Conservation (phyloP, 2,329 filamentous ascomycete genomes). For the Penicillium psychrosexuale region DNA sequence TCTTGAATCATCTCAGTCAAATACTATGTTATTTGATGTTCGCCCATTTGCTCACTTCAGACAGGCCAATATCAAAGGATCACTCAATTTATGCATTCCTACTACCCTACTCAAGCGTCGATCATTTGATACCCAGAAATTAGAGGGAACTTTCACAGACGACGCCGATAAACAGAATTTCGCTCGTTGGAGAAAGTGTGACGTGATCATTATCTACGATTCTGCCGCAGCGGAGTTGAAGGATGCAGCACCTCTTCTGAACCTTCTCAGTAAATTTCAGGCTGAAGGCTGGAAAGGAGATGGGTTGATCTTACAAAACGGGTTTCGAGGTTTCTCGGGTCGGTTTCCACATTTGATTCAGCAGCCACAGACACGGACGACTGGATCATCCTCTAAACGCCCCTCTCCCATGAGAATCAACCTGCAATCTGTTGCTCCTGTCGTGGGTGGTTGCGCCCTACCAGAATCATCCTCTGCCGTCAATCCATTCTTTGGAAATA, state of each 20-base stretch:
- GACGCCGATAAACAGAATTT: conserved; percentile 69
- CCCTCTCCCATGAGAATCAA: conserved; percentile 52
- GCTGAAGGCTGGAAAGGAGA: conserved; percentile 76
- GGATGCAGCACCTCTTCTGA: conserved; percentile 75
- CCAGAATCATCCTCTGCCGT: conserved; percentile 63
- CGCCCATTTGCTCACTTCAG: conserved; percentile 81
- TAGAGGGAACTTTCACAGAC: conserved; percentile 80
- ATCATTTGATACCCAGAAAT: conserved; percentile 83
- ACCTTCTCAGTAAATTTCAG: conserved; percentile 90
- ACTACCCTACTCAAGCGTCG: conserved; percentile 88
- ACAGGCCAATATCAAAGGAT: conserved; percentile 69
- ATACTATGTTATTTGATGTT: conserved; percentile 75
- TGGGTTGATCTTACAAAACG: conserved; percentile 73
- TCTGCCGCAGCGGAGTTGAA: conserved; percentile 70
- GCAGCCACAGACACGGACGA: conserved; percentile 25
- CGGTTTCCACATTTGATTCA: conserved; percentile 56
- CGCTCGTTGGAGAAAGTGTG: conserved; percentile 68
- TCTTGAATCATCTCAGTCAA: conserved; percentile 50
- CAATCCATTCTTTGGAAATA: conserved; percentile 94
- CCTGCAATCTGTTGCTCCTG: conserved; percentile 62
- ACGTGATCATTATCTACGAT: conserved; percentile 85
- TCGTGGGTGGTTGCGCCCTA: conserved; percentile 86
- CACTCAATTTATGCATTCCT: conserved; percentile 89
- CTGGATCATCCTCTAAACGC: conserved; percentile 41
- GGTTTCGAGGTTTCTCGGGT: conserved; percentile 70